Evolutionary conservation across 306 rosid species (phyloP).

Genomic region (Ormosia emarginata): DNA sequence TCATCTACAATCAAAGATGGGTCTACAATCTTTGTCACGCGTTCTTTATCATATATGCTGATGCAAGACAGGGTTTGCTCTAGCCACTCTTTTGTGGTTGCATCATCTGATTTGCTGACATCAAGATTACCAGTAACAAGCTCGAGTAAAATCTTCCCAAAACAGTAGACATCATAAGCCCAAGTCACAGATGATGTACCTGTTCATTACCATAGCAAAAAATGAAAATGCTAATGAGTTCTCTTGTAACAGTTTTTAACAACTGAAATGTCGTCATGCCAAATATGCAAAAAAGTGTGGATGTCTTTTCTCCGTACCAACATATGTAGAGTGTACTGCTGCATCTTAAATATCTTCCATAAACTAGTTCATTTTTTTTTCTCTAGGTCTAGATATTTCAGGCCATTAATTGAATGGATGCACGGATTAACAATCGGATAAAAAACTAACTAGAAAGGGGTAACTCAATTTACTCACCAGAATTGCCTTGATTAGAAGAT

Average conservation of each 20-base stretch:
- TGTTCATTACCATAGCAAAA: slow-evolving; percentile 37
- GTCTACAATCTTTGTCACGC: slow-evolving; percentile 64
- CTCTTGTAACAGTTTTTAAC: not conserved
- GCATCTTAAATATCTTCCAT: not conserved
- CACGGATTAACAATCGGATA: not conserved
- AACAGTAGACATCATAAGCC: slow-evolving; percentile 71
- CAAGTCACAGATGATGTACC: slow-evolving; percentile 57
- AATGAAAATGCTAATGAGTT: not conserved
- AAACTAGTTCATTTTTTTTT: not conserved
- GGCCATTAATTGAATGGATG: not conserved
- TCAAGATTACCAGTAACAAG: slow-evolving; percentile 86
- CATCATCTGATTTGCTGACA: slow-evolving; percentile 64
- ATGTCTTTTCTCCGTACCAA: not conserved
- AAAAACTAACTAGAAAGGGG: not conserved
- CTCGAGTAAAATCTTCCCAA: slow-evolving; percentile 85
- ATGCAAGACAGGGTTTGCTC: slow-evolving; percentile 60
- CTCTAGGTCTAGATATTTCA: not conserved
- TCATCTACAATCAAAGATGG: slow-evolving; percentile 81
- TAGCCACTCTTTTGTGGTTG: slow-evolving; percentile 66
- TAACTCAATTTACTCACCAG: slow-evolving; percentile 51
- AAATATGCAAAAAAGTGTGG: not conserved
- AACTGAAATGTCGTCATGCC: not conserved
- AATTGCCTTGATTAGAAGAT: slow-evolving; percentile 47
- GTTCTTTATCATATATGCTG: slow-evolving; percentile 66
- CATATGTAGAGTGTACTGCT: not conserved